phyloP scores from a whole-genome alignment of 768 basidiomycete species.

The Xerocomus brunneocitrinus region DNA sequence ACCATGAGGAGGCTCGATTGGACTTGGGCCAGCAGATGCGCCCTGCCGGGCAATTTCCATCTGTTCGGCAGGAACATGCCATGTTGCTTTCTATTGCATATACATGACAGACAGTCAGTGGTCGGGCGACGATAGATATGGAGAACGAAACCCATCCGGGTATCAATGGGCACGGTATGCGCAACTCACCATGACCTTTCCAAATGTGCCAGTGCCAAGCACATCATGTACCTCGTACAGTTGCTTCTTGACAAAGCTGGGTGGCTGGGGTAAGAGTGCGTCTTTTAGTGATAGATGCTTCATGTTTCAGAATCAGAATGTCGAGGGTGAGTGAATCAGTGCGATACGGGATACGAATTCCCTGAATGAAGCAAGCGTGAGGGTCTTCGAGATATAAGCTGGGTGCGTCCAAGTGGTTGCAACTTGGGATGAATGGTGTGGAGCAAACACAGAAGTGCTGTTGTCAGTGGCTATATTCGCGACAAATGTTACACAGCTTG shows the following conservation, averaged over 20 bases:
- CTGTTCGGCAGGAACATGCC: constrained; percentile 68
- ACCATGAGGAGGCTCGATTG: constrained; percentile 13
- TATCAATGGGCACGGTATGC: constrained; percentile 6
- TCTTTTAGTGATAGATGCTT: constrained; percentile 44
- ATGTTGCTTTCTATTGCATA: constrained; percentile 57
- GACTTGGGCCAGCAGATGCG: constrained; percentile 38
- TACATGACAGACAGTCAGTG: neutral
- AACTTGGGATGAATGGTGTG: neutral
- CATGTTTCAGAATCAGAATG: constrained; percentile 13
- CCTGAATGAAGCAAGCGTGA: neutral
- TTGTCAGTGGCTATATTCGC: neutral
- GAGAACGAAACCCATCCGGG: neutral
- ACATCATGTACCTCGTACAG: constrained; percentile 66
- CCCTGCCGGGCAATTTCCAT: constrained; percentile 53
- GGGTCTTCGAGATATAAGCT: neutral
- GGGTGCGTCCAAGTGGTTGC: neutral
- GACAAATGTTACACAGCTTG: constrained; percentile 12
- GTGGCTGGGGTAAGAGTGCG: constrained; percentile 73
- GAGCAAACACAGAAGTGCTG: neutral
- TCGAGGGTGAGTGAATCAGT: neutral
- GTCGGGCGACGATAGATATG: neutral
- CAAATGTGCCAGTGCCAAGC: constrained; percentile 83
- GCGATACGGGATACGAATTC: neutral
- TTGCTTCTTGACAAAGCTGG: constrained; percentile 85
- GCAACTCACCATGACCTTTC: constrained; percentile 73